Evolutionary conservation across 2,329 filamentous ascomycete genomes (phyloP).

Genomic region (Penicillium janthinellum): DNA sequence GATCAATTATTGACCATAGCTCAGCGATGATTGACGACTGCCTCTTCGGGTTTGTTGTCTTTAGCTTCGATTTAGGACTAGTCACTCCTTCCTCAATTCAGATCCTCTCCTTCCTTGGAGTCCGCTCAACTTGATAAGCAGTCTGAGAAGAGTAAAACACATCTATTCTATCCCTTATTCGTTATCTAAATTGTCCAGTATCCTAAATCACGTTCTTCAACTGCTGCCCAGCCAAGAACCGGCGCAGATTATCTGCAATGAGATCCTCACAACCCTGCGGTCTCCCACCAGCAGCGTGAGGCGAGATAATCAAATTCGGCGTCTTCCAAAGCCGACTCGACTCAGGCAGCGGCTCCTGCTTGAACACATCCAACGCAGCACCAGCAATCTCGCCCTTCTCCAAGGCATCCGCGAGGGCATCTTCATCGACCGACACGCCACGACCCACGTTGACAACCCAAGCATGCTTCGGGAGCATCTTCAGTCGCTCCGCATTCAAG

Average conservation of each 20-base stretch:
- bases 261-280: slow-evolving; percentile 62
- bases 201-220: slow-evolving; percentile 57
- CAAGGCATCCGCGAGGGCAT: slow-evolving; percentile 23
- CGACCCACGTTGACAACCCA: slow-evolving; percentile 29
- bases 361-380: slow-evolving; percentile 28
- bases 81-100: not conserved
- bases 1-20: not conserved
- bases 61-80: not conserved
- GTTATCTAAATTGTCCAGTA: not conserved
- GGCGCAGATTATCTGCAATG: slow-evolving; percentile 63
- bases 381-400: slow-evolving; percentile 26
- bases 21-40: not conserved
- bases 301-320: slow-evolving; percentile 26
- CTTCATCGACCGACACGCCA: slow-evolving; percentile 25
- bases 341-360: slow-evolving; percentile 23
- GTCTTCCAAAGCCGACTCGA: slow-evolving; percentile 26
- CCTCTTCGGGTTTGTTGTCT: not conserved
- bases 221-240: slow-evolving; percentile 60
- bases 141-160: too few relatives aligned
- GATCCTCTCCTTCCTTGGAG: not conserved
- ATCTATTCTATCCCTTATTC: not conserved
- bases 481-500: slow-evolving; percentile 57
- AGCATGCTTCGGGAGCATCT: slow-evolving; percentile 56
- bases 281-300: slow-evolving; percentile 39
- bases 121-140: too few relatives aligned